phyloP scores from a whole-genome alignment of 192 early-diverging fungal species.

The Coemansia sp. region DNA sequence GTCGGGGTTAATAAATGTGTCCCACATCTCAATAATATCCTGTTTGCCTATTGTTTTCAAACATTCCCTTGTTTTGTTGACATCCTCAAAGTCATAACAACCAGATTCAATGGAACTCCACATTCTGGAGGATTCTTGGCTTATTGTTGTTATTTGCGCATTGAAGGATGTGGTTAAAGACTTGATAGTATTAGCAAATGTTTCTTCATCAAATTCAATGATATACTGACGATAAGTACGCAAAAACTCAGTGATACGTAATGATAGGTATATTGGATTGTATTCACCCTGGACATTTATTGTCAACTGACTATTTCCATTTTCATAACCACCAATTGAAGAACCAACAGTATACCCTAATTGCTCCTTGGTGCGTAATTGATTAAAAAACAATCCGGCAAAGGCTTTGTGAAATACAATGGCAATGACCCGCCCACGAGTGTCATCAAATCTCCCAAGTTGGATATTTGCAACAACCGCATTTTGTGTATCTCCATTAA shows the following conservation, averaged over 20 bases:
- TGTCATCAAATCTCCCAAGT: conserved; percentile 65
- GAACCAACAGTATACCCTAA: conserved; percentile 57
- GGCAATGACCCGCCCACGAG: conserved; percentile 56
- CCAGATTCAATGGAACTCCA: conserved; percentile 63
- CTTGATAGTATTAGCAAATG: conserved; percentile 59
- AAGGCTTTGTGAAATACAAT: conserved; percentile 69
- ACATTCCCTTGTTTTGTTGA: not conserved
- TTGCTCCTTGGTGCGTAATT: conserved; percentile 86
- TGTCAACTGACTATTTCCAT: conserved; percentile 28
- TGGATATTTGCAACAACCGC: conserved; percentile 76
- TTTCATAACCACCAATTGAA: not conserved
- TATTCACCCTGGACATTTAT: conserved; percentile 82
- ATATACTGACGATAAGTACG: conserved; percentile 12
- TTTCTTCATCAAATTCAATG: conserved; percentile 17
- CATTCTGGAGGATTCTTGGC: conserved; percentile 58
- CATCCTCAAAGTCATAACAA: conserved; percentile 72
- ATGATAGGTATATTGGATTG: conserved; percentile 72
- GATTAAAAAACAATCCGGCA: conserved; percentile 80
- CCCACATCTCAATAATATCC: conserved; percentile 24
- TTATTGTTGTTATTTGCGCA: conserved; percentile 70
- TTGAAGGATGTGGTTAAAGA: conserved; percentile 58
- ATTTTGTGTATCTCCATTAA: conserved; percentile 59
- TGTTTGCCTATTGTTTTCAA: conserved; percentile 11
- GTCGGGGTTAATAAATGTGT: conserved; percentile 26
- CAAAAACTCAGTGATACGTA: conserved; percentile 59